Percentiles rank a stretch among this genome's conserved stretches.
Evolutionary conservation across 169 alveolate species (phyloP).

Genomic region (Eimeria brunetti): DNA sequence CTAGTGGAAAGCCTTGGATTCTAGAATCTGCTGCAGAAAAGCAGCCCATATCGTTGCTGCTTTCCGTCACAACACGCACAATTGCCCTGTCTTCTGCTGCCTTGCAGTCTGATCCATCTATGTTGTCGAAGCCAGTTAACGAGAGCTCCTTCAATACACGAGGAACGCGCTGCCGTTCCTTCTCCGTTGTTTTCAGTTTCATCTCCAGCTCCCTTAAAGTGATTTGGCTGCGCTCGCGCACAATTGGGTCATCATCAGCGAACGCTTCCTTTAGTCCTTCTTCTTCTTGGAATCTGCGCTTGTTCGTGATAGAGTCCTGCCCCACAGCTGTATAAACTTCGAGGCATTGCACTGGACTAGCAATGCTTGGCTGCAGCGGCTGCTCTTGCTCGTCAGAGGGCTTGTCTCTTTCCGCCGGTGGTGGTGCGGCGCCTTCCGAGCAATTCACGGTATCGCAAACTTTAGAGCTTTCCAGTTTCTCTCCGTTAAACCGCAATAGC

Average conservation of each 20-base stretch:
- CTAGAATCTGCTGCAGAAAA: background rate
- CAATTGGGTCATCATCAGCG: constrained; percentile 32
- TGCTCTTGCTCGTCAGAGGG: background rate
- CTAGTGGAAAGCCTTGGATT: background rate
- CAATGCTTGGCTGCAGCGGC: background rate
- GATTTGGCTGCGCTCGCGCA: constrained; percentile 70
- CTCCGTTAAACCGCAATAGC: background rate
- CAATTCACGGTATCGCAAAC: no score
- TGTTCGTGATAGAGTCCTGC: constrained; percentile 22
- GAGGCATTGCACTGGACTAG: constrained; percentile 32
- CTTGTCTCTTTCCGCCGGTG: background rate
- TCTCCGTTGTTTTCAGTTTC: background rate
- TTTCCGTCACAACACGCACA: background rate
- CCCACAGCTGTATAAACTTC: constrained; percentile 52
- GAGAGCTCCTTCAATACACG: constrained; percentile 50
- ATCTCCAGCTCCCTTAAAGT: constrained; percentile 35
- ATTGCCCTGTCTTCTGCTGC: background rate
- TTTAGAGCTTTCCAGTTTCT: background rate
- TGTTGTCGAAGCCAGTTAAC: background rate
- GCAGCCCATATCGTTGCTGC: background rate
- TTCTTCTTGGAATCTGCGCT: constrained; percentile 28
- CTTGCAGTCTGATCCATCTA: background rate
- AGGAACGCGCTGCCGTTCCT: constrained; percentile 18
- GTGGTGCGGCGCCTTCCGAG: background rate
- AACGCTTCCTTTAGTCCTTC: constrained; percentile 22